Evolutionary conservation across 352 stramenopile species (phyloP).

Genomic region (Pythium guiyangense): DNA sequence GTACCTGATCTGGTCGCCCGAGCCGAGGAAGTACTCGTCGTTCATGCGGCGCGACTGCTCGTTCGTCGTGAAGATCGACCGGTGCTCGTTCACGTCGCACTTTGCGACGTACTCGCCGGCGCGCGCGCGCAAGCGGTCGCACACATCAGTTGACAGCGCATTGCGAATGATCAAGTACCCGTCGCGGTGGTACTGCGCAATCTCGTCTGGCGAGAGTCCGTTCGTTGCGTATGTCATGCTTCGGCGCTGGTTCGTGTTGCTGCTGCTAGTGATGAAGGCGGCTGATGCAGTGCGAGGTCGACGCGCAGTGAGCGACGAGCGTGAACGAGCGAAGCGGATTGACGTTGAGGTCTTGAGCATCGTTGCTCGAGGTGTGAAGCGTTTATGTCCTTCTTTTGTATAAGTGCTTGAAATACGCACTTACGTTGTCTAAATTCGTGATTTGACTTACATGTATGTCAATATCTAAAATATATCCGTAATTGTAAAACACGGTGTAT

Average conservation of each 20-base stretch:
- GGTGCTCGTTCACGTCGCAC: constrained; percentile 58
- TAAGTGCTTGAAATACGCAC: no score
- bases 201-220: constrained; percentile 50
- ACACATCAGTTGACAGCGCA: constrained; percentile 36
- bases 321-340: no score
- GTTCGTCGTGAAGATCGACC: constrained; percentile 83
- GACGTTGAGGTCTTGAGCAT: no score
- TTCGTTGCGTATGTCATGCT: constrained; percentile 10
- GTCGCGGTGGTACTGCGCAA: constrained; percentile 57
- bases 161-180: constrained; percentile 57
- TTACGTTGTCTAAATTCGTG: no score
- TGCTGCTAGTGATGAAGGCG: not conserved
- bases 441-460: no score
- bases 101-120: constrained; percentile 46
- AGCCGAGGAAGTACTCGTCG: constrained; percentile 94
- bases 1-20: constrained; percentile 88
- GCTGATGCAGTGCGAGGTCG: no score
- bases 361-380: no score
- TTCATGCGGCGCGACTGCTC: constrained; percentile 79
- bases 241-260: not conserved
- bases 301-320: no score
- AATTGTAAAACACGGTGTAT: no score
- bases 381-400: no score
- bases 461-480: no score
- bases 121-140: constrained; percentile 49